A percentile compares a stretch with the other conserved stretches of the same genome.
Evolutionary conservation across 2,329 filamentous ascomycete genomes (phyloP).

Genomic region (Bipolaris bicolor): DNA sequence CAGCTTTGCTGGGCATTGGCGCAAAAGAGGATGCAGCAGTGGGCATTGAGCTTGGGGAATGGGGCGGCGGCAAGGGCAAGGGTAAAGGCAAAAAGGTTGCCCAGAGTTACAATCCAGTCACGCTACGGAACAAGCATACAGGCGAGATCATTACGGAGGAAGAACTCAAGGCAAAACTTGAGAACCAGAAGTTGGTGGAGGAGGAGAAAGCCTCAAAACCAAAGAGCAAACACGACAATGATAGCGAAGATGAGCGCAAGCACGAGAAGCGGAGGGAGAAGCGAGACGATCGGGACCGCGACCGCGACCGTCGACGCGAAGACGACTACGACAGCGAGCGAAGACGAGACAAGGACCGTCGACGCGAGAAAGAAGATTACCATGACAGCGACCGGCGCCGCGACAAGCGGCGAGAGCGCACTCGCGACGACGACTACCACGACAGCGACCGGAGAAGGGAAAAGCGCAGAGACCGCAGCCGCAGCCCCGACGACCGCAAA

Average conservation of each 20-base stretch:
- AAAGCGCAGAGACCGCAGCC: slow-evolving; percentile 25
- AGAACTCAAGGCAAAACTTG: slow-evolving; percentile 61
- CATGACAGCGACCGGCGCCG: slow-evolving; percentile 29
- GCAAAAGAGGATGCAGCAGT: slow-evolving; percentile 75
- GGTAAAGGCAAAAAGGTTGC: slow-evolving; percentile 55
- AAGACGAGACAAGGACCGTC: slow-evolving; percentile 23
- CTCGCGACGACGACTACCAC: slow-evolving; percentile 21
- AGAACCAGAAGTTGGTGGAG: slow-evolving; percentile 54
- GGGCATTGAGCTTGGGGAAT: slow-evolving; percentile 74
- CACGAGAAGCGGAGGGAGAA: slow-evolving; percentile 26
- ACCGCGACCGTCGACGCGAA: slow-evolving; percentile 26
- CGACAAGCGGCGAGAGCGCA: slow-evolving; percentile 26
- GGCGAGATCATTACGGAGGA: slow-evolving; percentile 68
- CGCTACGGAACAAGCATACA: slow-evolving; percentile 66
- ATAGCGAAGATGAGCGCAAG: slow-evolving; percentile 24
- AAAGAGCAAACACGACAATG: slow-evolving; percentile 22
- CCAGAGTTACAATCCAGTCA: slow-evolving; percentile 66
- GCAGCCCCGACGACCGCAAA: slow-evolving; percentile 37
- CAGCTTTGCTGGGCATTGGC: slow-evolving; percentile 84
- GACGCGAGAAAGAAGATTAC: slow-evolving; percentile 27
- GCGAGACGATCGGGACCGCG: slow-evolving; percentile 22
- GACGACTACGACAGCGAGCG: slow-evolving; percentile 31
- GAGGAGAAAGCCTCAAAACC: slow-evolving; percentile 44
- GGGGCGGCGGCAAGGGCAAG: slow-evolving; percentile 58
- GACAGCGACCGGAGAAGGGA: slow-evolving; percentile 21